Evolutionary conservation across 73 alveolate species (phyloP).

Genomic region (Diophrys sp.): DNA sequence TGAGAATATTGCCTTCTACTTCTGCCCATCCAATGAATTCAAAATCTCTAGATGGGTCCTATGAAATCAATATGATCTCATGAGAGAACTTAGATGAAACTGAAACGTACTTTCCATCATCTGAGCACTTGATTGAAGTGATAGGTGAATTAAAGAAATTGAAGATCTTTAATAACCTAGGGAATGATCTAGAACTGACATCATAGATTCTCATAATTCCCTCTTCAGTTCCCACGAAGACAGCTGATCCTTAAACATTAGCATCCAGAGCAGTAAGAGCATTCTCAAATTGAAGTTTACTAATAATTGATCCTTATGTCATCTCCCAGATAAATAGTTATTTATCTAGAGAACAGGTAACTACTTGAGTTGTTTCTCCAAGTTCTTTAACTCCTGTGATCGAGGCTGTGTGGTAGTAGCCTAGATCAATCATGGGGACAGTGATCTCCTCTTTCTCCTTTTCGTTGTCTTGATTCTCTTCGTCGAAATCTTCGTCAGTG

Average conservation of each 20-base stretch:
- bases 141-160: conserved; percentile 47
- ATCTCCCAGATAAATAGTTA: conserved; percentile 82
- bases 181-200: conserved; percentile 76
- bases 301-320: conserved; percentile 57
- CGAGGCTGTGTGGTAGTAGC: conserved; percentile 70
- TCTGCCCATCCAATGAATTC: conserved; percentile 51
- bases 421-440: conserved; percentile 57
- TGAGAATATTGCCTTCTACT: conserved; percentile 30
- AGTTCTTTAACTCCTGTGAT: conserved; percentile 79
- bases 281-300: conserved; percentile 62
- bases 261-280: conserved; percentile 78
- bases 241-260: conserved; percentile 75
- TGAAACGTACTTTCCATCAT: conserved; percentile 46
- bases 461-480: conserved; percentile 74
- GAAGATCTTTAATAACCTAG: conserved; percentile 63
- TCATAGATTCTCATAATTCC: conserved; percentile 84
- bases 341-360: conserved; percentile 72
- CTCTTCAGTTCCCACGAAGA: conserved; percentile 74
- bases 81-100: background rate
- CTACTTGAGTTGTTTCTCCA: conserved; percentile 88
- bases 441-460: conserved; percentile 47
- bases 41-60: conserved; percentile 34
- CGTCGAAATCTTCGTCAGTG: conserved; percentile 84
- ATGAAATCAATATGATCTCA: conserved; percentile 31
- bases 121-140: conserved; percentile 34